Base-by-base conservation (phyloP, 2,329 filamentous ascomycete genomes). In the Alternaria sp. region DNA sequence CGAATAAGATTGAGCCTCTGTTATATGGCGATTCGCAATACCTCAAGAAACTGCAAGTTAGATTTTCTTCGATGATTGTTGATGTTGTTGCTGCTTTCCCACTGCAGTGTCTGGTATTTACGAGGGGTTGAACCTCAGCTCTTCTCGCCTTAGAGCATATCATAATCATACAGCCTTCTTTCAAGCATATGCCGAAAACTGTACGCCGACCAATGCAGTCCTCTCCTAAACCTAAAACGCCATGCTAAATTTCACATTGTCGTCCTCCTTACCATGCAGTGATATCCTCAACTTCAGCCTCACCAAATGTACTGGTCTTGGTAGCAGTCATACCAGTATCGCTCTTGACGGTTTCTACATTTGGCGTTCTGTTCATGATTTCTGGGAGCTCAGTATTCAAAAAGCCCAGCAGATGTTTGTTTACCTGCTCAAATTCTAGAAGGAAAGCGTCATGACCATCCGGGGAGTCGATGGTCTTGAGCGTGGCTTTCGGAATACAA, bases 401-500 rank as follows among this genome's bases (percentile, higher is more conserved):
- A 76, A 99, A 99, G 2, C 87, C 87, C 18, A 97, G 81, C 51
- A 97, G 89, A 75, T 97, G 92, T 32, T 84, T 85, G 80, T 99
- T 99, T 60, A 98, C 95, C 81, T 98, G 94, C 82, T 97, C 93
- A 74, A 99, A 99, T 79, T 99, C 94, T 56, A 99, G 82, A 72
- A 99, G 80, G 79, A 99, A 99, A 0, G 95, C 95, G 79, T 99
- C 95, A 73, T 99, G 95, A 1, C 95, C 95, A 76, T 99, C 95
- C 0, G 93, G 91, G 62, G 92, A 96, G 73, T 98, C 93, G 61
- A 99, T 99, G 48, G 89, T 92, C 79, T 93, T 89, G 27, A 99
- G 82, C 11, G 87, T 86, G 1, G 92, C 89, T 70, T 94, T 84
- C 3, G 90, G 90, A 64, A 98, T 93, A 60, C 91, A 88, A 36